Conservation (phyloP, 108 stramenopile species). For the Asterionellopsis glacialis region DNA sequence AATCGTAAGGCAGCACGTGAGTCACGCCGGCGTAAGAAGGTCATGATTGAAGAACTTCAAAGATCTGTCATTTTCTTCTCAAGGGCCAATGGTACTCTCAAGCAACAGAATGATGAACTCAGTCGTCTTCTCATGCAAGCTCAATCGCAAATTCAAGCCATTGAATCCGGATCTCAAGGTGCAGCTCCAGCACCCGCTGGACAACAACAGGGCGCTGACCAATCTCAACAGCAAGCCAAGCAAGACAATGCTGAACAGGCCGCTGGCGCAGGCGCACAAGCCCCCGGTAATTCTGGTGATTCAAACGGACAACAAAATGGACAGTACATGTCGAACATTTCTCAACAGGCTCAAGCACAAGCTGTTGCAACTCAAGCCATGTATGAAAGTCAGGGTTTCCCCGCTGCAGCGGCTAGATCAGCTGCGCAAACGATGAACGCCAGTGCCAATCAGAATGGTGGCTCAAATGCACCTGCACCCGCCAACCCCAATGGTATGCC, state of each 20-base stretch:
- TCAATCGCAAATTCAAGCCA: constrained; percentile 45
- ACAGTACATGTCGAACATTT: background rate
- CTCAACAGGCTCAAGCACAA: constrained; percentile 25
- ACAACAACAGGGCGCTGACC: constrained; percentile 5
- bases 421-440: constrained; percentile 35
- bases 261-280: background rate
- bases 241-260: no score
- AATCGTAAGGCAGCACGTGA: constrained; percentile 87
- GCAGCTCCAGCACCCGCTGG: background rate
- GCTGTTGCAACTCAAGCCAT: constrained; percentile 44
- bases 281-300: no score
- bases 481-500: background rate
- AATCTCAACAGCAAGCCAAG: constrained; percentile 1
- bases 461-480: constrained; percentile 1
- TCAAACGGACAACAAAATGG: background rate
- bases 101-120: constrained; percentile 74
- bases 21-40: constrained; percentile 76
- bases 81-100: constrained; percentile 60
- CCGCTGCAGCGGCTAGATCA: constrained; percentile 39
- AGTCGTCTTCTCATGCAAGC: constrained; percentile 57
- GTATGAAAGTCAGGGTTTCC: constrained; percentile 33
- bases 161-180: constrained; percentile 11
- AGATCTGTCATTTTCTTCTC: constrained; percentile 81
- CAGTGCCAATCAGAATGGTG: background rate
- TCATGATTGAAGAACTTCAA: constrained; percentile 81